Evolutionary conservation across 768 basidiomycete species (phyloP), one percentile per base, ranked within the genome.

Genomic region (Hortiboletus campestris): DNA sequence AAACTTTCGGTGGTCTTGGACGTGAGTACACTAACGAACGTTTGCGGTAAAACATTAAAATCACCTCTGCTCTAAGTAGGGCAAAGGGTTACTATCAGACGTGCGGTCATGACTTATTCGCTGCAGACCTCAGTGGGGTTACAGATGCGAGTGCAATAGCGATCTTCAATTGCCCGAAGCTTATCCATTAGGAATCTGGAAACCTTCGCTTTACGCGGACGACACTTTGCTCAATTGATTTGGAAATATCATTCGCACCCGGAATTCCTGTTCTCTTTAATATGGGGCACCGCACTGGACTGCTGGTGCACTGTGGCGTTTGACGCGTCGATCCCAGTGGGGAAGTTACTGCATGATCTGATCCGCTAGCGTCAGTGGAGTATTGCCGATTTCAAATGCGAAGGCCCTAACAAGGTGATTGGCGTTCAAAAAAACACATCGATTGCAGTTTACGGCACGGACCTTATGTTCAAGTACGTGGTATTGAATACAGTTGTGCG

Each of bases 301-400:
- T 9, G 20, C 34, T 42, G 13, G 42, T 51, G 28, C 20, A 43
- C 42, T 34, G 49, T 54, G 28, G 47, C 20, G 49, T 48, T 56
- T 53, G 49, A 47, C 17, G 17, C 42, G 31, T 31, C 29, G 16
- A 53, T 45, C 35, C 19, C 32, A 46, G 46, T 20, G 25, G 35
- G 32, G 20, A 46, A 42, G 31, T 28, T 22, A 19, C 38, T 43
- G 28, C 22, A 19, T 58, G 25, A 32, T 42, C 31, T 45, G 40
- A 55, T 52, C 22, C n/a, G 51, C 25, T 34, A 19, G 20, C 29
- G 2, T 25, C 48, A 46, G 32, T 34, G 22, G 31, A 35, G 40
- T 34, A 32, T 53, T 38, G 34, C n/a, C 50, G 51, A 61, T 56
- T 53, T 60, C 53, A 56, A 65, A 63, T 55, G n/a, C 8, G 19